phyloP scores from a whole-genome alignment of 148 eudicot species.

The Camellia japonica region DNA sequence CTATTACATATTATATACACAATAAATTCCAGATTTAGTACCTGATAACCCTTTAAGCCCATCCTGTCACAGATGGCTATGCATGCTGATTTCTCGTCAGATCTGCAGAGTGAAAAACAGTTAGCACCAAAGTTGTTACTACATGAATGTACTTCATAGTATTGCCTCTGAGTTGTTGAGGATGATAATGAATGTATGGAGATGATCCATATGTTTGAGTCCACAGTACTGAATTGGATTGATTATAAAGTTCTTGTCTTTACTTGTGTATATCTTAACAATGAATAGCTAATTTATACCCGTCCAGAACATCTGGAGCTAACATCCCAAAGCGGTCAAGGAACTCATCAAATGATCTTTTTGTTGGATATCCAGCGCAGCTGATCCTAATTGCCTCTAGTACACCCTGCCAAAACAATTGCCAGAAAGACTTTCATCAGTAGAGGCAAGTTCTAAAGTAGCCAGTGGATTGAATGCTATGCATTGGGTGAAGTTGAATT shows the following conservation, averaged over 20 bases:
- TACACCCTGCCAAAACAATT: constrained; percentile 63
- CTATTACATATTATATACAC: not conserved
- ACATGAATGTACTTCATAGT: not conserved
- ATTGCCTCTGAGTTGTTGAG: not conserved
- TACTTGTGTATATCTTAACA: not conserved
- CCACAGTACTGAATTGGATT: not conserved
- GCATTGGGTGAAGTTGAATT: not conserved
- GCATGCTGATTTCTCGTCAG: constrained; percentile 92
- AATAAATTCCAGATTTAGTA: constrained; percentile 24
- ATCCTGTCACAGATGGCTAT: constrained; percentile 82
- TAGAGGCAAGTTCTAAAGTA: constrained; percentile 6
- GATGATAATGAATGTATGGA: not conserved
- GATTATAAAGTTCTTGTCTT: not conserved
- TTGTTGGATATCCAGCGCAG: constrained; percentile 99
- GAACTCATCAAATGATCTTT: constrained; percentile 93
- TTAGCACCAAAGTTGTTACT: not conserved
- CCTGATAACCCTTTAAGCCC: constrained; percentile 98
- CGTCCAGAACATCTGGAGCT: constrained; percentile 85
- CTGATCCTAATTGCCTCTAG: constrained; percentile 98
- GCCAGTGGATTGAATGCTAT: not conserved
- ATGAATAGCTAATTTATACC: constrained; percentile 30
- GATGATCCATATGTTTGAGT: not conserved
- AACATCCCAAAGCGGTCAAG: constrained; percentile 94
- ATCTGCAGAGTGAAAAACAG: constrained; percentile 44
- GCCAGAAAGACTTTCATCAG: constrained; percentile 11